Base-by-base conservation (phyloP, 2,329 filamentous ascomycete genomes). In the Simplicillium sp. region DNA sequence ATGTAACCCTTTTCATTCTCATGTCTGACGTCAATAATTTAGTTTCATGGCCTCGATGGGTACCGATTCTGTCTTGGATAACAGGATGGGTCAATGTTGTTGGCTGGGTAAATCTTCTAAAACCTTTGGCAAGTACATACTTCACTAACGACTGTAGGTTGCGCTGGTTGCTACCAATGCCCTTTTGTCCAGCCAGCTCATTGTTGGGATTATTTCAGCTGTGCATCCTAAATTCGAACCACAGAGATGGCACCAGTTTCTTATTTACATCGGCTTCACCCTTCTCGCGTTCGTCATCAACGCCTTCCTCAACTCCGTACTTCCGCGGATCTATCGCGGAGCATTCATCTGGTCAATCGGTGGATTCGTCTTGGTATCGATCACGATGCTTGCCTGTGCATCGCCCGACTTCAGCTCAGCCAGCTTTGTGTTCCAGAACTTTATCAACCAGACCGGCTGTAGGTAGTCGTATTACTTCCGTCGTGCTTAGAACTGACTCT, bases 311-410 rank as follows among this genome's bases (percentile, higher is more conserved):
- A 56, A 60, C 35, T 56, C 54, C 0, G n/a, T 58, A 1, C 47
- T 60, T 0, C 57, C 57, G 2, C 42, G 48, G 2, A 51, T 86
- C 48, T 85, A 81, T 50, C 77, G 81, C 46, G 67, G 70, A 14
- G 82, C 82, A 0, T 80, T 87, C 44, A 70, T 76, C 20, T 87
- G 82, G 82, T 83, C 77, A 0, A 66, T 87, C 2, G 60, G 68
- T 2, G 83, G 83, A 0, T 85, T 87, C 48, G 63, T 73, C 13
- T 63, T 86, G 40, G 82, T 87, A 40, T 82, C 68, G 34, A 83
- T 85, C 45, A 82, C 81, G 0, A 64, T 84, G 0, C 65, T 87
- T 29, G 70, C 78, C 2, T 82, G 77, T 48, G 68, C 80, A 0
- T 73, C 80, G 2, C 79, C 79, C 0, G 65, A 80, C 46, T 87